Conservation (phyloP, 805 yeast genomes). For the Nakazawaea peltata region DNA sequence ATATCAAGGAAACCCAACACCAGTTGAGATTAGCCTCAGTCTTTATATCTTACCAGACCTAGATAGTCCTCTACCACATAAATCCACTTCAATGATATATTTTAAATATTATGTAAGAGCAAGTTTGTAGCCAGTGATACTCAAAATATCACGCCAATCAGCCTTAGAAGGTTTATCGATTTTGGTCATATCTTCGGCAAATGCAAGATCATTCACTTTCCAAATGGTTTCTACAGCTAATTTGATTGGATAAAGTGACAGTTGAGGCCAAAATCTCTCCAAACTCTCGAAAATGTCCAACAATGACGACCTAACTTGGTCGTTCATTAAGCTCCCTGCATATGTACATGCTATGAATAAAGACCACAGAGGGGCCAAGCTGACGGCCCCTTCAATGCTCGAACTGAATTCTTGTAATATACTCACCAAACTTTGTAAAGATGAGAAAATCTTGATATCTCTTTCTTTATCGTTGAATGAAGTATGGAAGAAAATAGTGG, state of each 20-base stretch:
- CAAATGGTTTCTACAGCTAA: slow-evolving; percentile 21
- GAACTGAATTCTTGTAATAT: slow-evolving; percentile 7
- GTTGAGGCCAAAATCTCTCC: slow-evolving; percentile 20
- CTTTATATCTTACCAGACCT: too few relatives aligned
- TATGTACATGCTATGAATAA: slow-evolving; percentile 18
- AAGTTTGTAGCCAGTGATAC: slow-evolving; percentile 16
- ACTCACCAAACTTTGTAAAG: slow-evolving; percentile 6
- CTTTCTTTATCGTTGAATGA: slow-evolving; percentile 6
- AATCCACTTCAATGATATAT: too few relatives aligned
- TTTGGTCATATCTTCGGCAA: neutral
- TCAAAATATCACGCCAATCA: slow-evolving; percentile 22
- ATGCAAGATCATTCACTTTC: slow-evolving; percentile 18
- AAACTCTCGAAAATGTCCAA: slow-evolving; percentile 15
- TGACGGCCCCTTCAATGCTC: neutral
- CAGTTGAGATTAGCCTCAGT: too few relatives aligned
- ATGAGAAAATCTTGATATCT: slow-evolving; percentile 8
- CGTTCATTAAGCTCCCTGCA: slow-evolving; percentile 11
- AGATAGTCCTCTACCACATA: too few relatives aligned
- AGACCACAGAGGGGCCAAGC: slow-evolving; percentile 25
- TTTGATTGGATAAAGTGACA: slow-evolving; percentile 15
- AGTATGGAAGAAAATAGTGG: slow-evolving; percentile 14
- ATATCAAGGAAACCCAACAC: too few relatives aligned
- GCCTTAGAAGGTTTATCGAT: slow-evolving; percentile 2
- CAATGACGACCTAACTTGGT: slow-evolving; percentile 13
- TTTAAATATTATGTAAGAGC: slow-evolving; percentile 17